A percentile compares a stretch with the other conserved stretches of the same genome.
These are phyloP conservation scores for Alloascoidea africana DNA, from an alignment of 805 yeast species.

Conservation along the genomic window DNA sequence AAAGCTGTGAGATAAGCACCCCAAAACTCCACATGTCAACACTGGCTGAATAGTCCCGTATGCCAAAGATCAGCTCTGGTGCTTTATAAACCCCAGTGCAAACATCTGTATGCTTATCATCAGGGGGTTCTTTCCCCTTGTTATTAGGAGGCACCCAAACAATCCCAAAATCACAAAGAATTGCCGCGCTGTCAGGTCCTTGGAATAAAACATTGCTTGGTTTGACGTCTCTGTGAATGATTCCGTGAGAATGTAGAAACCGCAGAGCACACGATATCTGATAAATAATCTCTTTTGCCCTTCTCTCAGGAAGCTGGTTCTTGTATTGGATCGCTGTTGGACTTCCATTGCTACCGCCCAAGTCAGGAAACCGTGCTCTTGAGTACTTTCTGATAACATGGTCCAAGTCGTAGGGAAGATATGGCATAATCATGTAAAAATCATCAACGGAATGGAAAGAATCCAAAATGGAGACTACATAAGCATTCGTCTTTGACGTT, in stretches of 20 bases:
- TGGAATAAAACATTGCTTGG: conserved; percentile 59
- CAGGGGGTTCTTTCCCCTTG: conserved; percentile 23
- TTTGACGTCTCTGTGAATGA: conserved; percentile 77
- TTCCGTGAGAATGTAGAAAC: conserved; percentile 50
- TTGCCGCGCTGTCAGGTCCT: conserved; percentile 11
- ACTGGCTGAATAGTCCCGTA: conserved; percentile 32
- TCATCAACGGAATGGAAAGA: conserved; percentile 15
- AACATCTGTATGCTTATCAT: conserved; percentile 29
- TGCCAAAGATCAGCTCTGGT: conserved; percentile 57
- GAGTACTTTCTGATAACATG: conserved; percentile 19
- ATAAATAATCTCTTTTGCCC: conserved; percentile 18
- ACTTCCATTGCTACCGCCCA: conserved; percentile 11
- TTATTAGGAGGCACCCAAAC: conserved; percentile 29
- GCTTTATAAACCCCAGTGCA: conserved; percentile 57
- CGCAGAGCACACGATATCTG: conserved; percentile 31
- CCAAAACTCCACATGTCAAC: conserved; percentile 69
- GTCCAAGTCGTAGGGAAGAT: conserved; percentile 20
- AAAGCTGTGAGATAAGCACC: conserved; percentile 39
- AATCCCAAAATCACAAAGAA: conserved; percentile 55
- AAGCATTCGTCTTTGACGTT: neutral
- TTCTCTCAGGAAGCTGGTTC: conserved; percentile 8
- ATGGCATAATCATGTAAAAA: conserved; percentile 27
- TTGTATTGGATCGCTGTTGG: conserved; percentile 9
- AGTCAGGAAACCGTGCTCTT: conserved; percentile 17
- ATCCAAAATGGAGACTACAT: neutral